These are phyloP conservation scores for Rhynchospora pubera DNA, from an alignment of 176 grass and related monocot genomes.

Conservation along the genomic window DNA sequence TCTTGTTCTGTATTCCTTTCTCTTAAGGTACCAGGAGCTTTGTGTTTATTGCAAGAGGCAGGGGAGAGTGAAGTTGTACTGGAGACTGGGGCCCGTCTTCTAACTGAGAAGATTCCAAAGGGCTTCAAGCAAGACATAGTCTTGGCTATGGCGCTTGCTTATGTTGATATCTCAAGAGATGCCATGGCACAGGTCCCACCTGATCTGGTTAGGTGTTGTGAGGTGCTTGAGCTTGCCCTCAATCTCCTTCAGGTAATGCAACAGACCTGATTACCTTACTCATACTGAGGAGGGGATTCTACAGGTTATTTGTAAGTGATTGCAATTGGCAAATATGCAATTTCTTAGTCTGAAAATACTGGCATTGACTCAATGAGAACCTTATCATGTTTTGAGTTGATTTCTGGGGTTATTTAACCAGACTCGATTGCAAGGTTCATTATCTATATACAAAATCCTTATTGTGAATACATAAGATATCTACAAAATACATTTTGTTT, in stretches of 20 bases:
- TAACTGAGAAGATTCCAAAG: constrained; percentile 59
- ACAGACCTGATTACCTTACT: not conserved
- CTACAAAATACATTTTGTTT: not conserved
- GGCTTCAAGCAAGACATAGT: constrained; percentile 91
- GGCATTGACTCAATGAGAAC: not conserved
- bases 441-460: not conserved
- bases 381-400: not conserved
- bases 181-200: constrained; percentile 65
- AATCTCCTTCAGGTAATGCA: constrained; percentile 73
- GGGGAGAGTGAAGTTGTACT: constrained; percentile 63
- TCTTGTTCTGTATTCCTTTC: constrained; percentile 11
- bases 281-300: not conserved
- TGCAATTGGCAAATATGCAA: not conserved
- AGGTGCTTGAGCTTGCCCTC: constrained; percentile 87
- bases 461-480: not conserved
- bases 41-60: constrained; percentile 75
- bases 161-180: constrained; percentile 83
- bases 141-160: constrained; percentile 74
- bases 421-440: not conserved
- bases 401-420: not conserved
- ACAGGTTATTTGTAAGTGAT: not conserved
- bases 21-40: constrained; percentile 61
- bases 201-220: constrained; percentile 70
- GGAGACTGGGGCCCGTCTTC: constrained; percentile 37
- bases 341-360: not conserved